Conservation (phyloP, 371 early-diverging fungal genomes). For the Smittium culicis region DNA sequence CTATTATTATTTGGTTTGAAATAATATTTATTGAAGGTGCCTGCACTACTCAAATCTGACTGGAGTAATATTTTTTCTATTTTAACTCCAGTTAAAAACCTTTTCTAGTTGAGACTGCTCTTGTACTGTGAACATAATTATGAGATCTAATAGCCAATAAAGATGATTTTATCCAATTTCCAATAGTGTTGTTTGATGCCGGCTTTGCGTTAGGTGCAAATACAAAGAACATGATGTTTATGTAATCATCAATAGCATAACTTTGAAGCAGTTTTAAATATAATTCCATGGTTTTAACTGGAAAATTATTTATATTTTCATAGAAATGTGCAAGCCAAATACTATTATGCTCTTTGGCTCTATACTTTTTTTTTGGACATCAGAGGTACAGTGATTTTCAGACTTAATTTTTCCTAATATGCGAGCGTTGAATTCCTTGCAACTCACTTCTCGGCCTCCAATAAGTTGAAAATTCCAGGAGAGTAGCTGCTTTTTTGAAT, state of each 20-base stretch:
- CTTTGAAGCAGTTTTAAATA: conserved; percentile 2
- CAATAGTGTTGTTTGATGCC: conserved; percentile 6
- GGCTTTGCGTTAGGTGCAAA: neutral
- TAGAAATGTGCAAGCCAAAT: neutral
- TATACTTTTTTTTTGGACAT: neutral
- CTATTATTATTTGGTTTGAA: neutral
- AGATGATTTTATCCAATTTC: neutral
- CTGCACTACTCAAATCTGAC: neutral
- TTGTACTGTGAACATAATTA: neutral
- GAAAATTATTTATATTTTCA: conserved; percentile 1
- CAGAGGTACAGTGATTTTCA: neutral
- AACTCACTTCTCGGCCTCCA: neutral
- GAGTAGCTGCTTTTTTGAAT: neutral
- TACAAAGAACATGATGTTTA: conserved; percentile 7
- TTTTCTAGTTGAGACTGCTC: conserved; percentile 1
- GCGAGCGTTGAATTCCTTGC: neutral
- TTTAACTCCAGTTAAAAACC: neutral
- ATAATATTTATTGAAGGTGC: conserved; percentile 2
- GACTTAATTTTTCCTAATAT: neutral
- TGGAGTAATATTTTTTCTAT: neutral
- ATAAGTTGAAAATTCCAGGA: neutral
- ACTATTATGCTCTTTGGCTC: neutral
- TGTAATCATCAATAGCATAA: neutral
- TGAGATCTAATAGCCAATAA: neutral
- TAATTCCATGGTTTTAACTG: conserved; percentile 1